Conservation (phyloP, 148 eudicot species). For the Cornus suecica region DNA sequence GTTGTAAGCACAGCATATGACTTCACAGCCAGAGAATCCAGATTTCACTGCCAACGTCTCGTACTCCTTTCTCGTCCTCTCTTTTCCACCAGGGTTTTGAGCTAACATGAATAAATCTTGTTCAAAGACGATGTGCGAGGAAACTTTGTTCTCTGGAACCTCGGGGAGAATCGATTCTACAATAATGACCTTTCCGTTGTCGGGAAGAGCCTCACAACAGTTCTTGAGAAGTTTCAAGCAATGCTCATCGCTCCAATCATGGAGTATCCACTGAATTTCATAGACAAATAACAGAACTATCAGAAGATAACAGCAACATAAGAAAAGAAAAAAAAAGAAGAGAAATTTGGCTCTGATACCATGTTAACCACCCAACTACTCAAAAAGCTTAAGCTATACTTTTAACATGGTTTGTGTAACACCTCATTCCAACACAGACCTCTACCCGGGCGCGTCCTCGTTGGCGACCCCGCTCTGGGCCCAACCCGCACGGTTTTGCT, state of each 20-base stretch:
- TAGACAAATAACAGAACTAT: no score
- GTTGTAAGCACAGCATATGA: not conserved
- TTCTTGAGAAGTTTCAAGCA: constrained; percentile 20
- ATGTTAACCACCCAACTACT: no score
- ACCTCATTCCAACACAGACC: no score
- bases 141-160: not conserved
- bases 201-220: constrained; percentile 20
- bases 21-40: constrained; percentile 2
- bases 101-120: constrained; percentile 11
- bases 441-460: no score
- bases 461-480: no score
- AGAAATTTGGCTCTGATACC: no score
- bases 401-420: no score
- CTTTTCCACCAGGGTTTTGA: constrained; percentile 19
- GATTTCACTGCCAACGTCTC: constrained; percentile 6
- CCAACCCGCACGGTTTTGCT: no score
- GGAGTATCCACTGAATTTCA: constrained; percentile 18
- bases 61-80: constrained; percentile 14
- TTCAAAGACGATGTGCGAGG: no score
- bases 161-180: not conserved
- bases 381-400: no score
- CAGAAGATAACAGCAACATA: no score
- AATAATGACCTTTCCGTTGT: constrained; percentile 20
- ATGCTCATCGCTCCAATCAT: constrained; percentile 29
- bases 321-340: no score